These are phyloP conservation scores for Artemisia argyi DNA, from an alignment of 129 eudicot species.

Conservation along the genomic window DNA sequence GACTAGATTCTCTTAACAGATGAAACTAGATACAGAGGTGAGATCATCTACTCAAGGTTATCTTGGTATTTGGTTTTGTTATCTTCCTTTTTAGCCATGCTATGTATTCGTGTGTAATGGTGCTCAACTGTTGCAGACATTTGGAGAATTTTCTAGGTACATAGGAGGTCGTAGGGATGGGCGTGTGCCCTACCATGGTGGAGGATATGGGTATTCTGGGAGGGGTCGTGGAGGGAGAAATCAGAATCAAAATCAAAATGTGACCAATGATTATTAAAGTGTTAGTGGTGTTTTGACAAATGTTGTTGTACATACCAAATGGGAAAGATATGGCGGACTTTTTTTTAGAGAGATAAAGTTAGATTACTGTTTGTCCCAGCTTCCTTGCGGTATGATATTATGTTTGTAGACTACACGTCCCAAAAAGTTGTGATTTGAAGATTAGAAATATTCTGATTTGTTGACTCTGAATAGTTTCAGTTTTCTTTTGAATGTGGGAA, in stretches of 20 bases:
- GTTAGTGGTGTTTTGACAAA: constrained; percentile 7
- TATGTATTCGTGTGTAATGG: no score
- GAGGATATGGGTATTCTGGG: constrained; percentile 53
- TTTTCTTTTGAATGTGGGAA: no score
- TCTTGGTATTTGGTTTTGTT: no score
- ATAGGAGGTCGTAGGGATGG: constrained; percentile 85
- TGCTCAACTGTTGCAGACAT: no score
- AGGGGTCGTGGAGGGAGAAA: constrained; percentile 79
- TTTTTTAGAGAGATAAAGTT: constrained; percentile 4
- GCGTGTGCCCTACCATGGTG: constrained; percentile 74
- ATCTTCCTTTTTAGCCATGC: no score
- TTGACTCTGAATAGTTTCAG: no score
- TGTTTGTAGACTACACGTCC: constrained; percentile 8
- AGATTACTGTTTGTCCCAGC: constrained; percentile 11
- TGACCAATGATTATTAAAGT: constrained; percentile 17
- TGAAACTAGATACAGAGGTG: constrained; percentile 61
- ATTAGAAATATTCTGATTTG: no score
- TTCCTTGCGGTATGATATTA: constrained; percentile 17
- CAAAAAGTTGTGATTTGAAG: no score
- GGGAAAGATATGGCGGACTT: constrained; percentile 14
- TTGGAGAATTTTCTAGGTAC: constrained; percentile 56
- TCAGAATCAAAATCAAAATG: constrained; percentile 23
- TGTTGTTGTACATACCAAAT: constrained; percentile 19
- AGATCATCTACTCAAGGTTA: no score
- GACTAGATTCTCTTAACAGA: constrained; percentile 78